Percentiles rank a stretch among this genome's conserved stretches.
Evolutionary conservation across 306 rosid genomes (phyloP).

Genomic region (Herpetospermum pedunculosum): DNA sequence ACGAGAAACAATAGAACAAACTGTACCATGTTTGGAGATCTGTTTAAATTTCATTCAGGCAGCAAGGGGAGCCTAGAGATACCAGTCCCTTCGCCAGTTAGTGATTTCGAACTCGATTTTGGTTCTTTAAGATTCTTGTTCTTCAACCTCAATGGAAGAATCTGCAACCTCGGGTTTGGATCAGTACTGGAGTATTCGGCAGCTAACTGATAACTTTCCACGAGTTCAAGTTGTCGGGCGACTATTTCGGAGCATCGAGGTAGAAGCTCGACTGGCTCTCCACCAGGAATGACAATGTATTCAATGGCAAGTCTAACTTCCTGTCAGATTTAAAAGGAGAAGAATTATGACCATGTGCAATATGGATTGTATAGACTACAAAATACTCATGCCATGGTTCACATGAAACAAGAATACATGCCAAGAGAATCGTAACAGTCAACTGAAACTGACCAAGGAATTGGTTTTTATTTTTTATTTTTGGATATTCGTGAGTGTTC

Average conservation of each 20-base stretch:
- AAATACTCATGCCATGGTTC: not conserved
- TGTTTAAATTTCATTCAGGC: conserved; percentile 33
- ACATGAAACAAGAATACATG: not conserved
- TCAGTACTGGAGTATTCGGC: conserved; percentile 89
- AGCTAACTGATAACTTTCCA: conserved; percentile 77
- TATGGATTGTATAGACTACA: not conserved
- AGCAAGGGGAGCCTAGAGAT: conserved; percentile 64
- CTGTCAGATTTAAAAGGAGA: conserved; percentile 23
- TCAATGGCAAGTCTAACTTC: conserved; percentile 98
- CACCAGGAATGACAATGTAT: conserved; percentile 96
- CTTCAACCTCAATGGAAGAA: conserved; percentile 65
- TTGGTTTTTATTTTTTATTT: no score
- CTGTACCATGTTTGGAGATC: not conserved
- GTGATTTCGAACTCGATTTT: conserved; percentile 31
- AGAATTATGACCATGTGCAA: not conserved
- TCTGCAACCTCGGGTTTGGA: conserved; percentile 88
- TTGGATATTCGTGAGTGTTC: no score
- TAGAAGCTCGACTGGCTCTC: conserved; percentile 97
- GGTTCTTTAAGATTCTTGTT: conserved; percentile 25
- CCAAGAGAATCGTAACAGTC: not conserved
- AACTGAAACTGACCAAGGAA: not conserved
- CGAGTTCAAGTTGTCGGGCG: conserved; percentile 85
- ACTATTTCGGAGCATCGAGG: conserved; percentile 86
- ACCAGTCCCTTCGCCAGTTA: conserved; percentile 27
- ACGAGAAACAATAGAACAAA: not conserved